phyloP scores from a whole-genome alignment of 495 filamentous ascomycete genomes.

The Aspergillus bridgeri region DNA sequence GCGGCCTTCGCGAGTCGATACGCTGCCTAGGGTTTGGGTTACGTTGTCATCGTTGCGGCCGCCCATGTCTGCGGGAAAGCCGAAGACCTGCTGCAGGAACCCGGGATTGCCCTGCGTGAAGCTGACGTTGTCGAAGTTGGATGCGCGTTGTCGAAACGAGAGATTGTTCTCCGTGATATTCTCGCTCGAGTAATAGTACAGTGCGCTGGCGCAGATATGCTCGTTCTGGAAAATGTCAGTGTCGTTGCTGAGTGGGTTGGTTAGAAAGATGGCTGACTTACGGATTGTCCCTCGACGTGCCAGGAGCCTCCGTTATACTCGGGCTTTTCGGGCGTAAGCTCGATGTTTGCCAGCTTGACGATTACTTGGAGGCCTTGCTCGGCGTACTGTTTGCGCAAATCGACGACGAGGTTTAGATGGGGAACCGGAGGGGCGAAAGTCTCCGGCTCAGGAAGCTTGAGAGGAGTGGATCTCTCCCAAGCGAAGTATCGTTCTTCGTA shows the following conservation, averaged over 20 bases:
- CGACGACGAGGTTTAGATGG: slow-evolving; percentile 1
- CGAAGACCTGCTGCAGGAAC: slow-evolving; percentile 31
- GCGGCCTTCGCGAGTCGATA: slow-evolving; percentile 28
- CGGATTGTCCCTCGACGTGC: slow-evolving; percentile 53
- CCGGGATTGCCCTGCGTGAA: slow-evolving; percentile 31
- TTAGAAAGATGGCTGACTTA: slow-evolving; percentile 15
- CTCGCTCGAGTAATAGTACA: slow-evolving; percentile 59
- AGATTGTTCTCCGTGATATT: slow-evolving; percentile 58
- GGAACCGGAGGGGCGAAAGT: slow-evolving; percentile 17
- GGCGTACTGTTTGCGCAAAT: slow-evolving; percentile 25
- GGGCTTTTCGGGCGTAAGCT: slow-evolving; percentile 56
- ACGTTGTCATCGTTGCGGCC: slow-evolving; percentile 4
- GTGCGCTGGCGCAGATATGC: slow-evolving; percentile 52
- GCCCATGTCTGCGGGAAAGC: slow-evolving; percentile 11
- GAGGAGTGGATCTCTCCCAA: slow-evolving; percentile 11
- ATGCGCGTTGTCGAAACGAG: slow-evolving; percentile 43
- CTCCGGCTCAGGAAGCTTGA: slow-evolving; percentile 35
- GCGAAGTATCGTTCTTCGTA: slow-evolving; percentile 9
- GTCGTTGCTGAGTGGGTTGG: background rate
- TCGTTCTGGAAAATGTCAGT: slow-evolving; percentile 38
- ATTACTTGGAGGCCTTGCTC: slow-evolving; percentile 54
- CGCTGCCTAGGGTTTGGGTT: slow-evolving; percentile 37
- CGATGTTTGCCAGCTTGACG: slow-evolving; percentile 60
- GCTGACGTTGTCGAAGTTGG: background rate
- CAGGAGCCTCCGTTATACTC: slow-evolving; percentile 45